Conservation (phyloP, 2,329 filamentous ascomycete genomes). For the Microsporum ferrugineum region DNA sequence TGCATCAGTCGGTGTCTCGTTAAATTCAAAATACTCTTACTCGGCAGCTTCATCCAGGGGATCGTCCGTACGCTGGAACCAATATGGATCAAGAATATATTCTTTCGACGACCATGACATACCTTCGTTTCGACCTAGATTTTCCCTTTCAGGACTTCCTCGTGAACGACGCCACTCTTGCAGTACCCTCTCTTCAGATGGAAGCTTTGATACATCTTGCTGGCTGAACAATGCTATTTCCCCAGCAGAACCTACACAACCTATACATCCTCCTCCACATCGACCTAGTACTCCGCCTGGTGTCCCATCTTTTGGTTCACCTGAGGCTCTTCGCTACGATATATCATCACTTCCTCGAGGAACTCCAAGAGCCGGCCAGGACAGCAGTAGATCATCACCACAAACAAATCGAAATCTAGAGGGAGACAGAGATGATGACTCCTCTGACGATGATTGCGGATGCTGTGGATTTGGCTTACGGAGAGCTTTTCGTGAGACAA, state of each 20-base stretch:
- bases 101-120: conserved; percentile 21
- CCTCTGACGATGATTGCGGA: background rate
- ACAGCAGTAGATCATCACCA: conserved; percentile 3
- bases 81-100: conserved; percentile 15
- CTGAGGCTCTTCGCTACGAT: conserved; percentile 27
- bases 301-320: conserved; percentile 33
- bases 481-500: conserved; percentile 23
- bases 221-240: conserved; percentile 20
- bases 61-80: conserved; percentile 1
- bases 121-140: conserved; percentile 11
- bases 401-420: background rate
- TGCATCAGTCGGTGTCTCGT: conserved; percentile 3
- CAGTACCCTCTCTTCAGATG: conserved; percentile 18
- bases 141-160: conserved; percentile 6
- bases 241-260: conserved; percentile 24
- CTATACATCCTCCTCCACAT: conserved; percentile 28
- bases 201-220: conserved; percentile 15
- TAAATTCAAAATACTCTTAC: background rate
- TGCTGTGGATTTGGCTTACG: conserved; percentile 12
- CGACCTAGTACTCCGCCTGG: conserved; percentile 34
- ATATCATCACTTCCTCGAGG: conserved; percentile 5
- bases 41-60: background rate
- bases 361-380: conserved; percentile 2
- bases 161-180: conserved; percentile 6
- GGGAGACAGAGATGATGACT: background rate